Percentiles rank a stretch among this genome's conserved stretches.
Evolutionary conservation across 2,329 filamentous ascomycete species (phyloP).

Genomic region (Fusarium nisikadoi): DNA sequence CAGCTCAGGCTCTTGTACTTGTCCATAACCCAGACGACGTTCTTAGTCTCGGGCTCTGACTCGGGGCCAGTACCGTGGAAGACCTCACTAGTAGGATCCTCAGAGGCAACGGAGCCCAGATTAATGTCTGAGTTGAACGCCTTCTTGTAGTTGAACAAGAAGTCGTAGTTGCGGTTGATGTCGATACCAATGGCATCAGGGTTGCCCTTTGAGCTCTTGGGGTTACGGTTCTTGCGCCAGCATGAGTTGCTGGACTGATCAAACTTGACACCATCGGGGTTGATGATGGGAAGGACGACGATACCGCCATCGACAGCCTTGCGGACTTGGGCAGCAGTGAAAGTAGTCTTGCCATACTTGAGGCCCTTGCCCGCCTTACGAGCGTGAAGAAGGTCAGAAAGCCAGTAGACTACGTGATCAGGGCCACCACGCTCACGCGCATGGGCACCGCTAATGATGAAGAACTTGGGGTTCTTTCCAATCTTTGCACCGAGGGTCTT

Average conservation of each 20-base stretch:
- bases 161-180: slow-evolving; percentile 68
- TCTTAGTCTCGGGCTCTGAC: slow-evolving; percentile 67
- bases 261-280: slow-evolving; percentile 64
- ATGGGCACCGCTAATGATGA: slow-evolving; percentile 65
- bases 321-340: slow-evolving; percentile 63
- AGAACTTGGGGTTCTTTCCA: slow-evolving; percentile 59
- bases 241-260: slow-evolving; percentile 61
- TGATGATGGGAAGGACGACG: slow-evolving; percentile 63
- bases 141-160: slow-evolving; percentile 63
- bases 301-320: slow-evolving; percentile 63
- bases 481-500: slow-evolving; percentile 55
- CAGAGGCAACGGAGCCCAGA: slow-evolving; percentile 50
- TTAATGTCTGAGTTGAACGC: slow-evolving; percentile 55
- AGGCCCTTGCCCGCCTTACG: slow-evolving; percentile 60
- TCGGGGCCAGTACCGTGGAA: slow-evolving; percentile 63
- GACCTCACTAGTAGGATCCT: slow-evolving; percentile 55
- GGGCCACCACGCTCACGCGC: slow-evolving; percentile 67
- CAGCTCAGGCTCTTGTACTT: slow-evolving; percentile 62
- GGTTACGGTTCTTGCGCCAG: slow-evolving; percentile 68
- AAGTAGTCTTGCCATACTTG: slow-evolving; percentile 62
- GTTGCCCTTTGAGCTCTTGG: slow-evolving; percentile 48
- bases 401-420: slow-evolving; percentile 67
- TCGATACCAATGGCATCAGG: slow-evolving; percentile 58
- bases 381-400: slow-evolving; percentile 66
- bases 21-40: slow-evolving; percentile 63